phyloP scores from a whole-genome alignment of 768 basidiomycete genomes.

The Rhizopogon roseolus region DNA sequence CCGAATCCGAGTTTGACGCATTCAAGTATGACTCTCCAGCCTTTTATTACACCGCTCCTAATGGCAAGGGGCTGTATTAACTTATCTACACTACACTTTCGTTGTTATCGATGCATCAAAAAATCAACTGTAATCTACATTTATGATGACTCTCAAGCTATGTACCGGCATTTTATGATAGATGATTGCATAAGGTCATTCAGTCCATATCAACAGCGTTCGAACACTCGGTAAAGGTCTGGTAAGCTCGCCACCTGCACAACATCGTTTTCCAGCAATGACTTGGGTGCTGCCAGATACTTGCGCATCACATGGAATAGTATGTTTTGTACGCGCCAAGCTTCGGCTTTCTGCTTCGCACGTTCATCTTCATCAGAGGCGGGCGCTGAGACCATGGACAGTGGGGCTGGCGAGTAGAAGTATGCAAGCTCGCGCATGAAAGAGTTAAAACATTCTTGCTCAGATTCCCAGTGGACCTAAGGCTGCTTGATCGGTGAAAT shows the following conservation, averaged over 20 bases:
- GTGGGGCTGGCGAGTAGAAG: conserved; percentile 68
- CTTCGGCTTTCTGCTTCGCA: conserved; percentile 47
- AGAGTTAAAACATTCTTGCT: conserved; percentile 78
- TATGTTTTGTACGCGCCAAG: conserved; percentile 89
- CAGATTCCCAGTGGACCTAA: conserved; percentile 86
- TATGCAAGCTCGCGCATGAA: conserved; percentile 88
- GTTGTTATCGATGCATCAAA: background rate
- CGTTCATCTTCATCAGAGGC: conserved; percentile 32
- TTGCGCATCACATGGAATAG: conserved; percentile 83
- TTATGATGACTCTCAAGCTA: background rate
- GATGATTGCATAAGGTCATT: background rate
- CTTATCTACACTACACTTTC: background rate
- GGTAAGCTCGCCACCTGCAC: conserved; percentile 88
- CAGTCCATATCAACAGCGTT: conserved; percentile 60
- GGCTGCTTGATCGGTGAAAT: background rate
- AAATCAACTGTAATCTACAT: background rate
- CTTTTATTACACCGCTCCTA: conserved; percentile 40
- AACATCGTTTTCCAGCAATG: conserved; percentile 65
- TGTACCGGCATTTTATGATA: background rate
- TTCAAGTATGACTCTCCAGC: conserved; percentile 58
- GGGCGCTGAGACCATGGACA: conserved; percentile 11
- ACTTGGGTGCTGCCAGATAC: conserved; percentile 66
- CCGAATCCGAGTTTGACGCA: conserved; percentile 41
- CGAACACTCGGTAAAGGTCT: conserved; percentile 92
- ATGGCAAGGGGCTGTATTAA: conserved; percentile 29